A percentile compares a stretch with the other conserved stretches of the same genome.
These are phyloP conservation scores for Hypoxylon sp. DNA, from an alignment of 2,329 filamentous ascomycete genomes.

Conservation along the genomic window DNA sequence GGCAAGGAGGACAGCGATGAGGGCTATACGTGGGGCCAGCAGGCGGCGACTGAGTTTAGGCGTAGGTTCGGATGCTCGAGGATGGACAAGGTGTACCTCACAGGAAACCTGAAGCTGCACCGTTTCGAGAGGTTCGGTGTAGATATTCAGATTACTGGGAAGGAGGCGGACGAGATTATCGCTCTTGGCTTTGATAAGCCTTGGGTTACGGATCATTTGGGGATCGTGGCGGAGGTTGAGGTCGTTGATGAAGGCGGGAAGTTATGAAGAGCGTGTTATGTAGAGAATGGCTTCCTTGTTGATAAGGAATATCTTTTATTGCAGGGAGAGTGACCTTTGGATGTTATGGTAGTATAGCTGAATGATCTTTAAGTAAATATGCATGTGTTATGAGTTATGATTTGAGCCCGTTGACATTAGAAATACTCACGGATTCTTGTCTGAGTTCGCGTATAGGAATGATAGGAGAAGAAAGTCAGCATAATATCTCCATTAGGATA, in stretches of 20 bases:
- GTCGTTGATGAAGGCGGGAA: conserved; percentile 17
- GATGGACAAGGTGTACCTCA: conserved; percentile 67
- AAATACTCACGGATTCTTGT: background rate
- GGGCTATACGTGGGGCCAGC: conserved; percentile 70
- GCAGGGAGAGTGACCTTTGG: background rate
- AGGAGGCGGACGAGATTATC: conserved; percentile 47
- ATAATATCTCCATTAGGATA: background rate
- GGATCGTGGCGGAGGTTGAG: conserved; percentile 57
- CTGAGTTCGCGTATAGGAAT: background rate
- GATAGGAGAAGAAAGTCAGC: background rate
- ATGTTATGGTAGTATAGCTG: background rate
- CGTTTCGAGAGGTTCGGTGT: conserved; percentile 62
- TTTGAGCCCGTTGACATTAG: background rate
- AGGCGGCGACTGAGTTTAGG: conserved; percentile 59
- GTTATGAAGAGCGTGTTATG: background rate
- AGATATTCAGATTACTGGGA: conserved; percentile 59
- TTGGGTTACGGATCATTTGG: conserved; percentile 67
- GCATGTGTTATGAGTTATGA: background rate
- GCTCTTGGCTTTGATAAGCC: conserved; percentile 55
- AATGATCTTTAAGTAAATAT: background rate
- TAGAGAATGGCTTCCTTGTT: background rate
- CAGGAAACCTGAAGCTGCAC: conserved; percentile 53
- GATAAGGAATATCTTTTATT: background rate
- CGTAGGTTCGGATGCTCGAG: conserved; percentile 62
- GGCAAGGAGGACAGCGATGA: conserved; percentile 63